Evolutionary conservation across 495 filamentous ascomycete species (phyloP), one percentile per base, ranked within the genome.

Genomic region (Evansstolkia leycettana): DNA sequence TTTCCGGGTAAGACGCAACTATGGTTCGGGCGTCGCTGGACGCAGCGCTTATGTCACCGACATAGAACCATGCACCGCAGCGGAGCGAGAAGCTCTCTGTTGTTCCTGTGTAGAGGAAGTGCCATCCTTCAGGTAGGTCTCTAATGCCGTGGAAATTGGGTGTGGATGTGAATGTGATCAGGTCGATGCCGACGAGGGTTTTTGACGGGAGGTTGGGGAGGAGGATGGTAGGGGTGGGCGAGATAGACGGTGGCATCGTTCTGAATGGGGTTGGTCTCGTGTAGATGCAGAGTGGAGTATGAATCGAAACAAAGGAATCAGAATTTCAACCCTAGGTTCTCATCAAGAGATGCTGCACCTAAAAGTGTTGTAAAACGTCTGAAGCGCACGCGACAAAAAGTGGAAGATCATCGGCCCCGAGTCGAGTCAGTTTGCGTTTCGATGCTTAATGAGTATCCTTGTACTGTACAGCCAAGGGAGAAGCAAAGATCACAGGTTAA

Each of bases 41-140:
- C 28, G 41, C 34, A 7, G 31, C 28, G 28, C 29, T 27, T 36
- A 52, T 36, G 42, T 64, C 54, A 5, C 55, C 54, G 26, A 81
- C 58, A 36, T 67, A 56, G 52, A 80, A 75, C 76, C 76, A 81
- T 26, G 65, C 63, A 7, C 76, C 76, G 40, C 73, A 65, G 9
- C 76, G 64, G 10, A 78, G 50, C 4, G 75, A 75, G 16, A 74
- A 52, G 10, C 66, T 68, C 17, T 66, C 54, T 29, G 66, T 73
- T 16, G 72, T 65, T 15, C 72, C 62, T 0, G 67, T 73, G 47
- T 78, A 81, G 12, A 76, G 51, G 42, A 79, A 78, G 41, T 81
- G 76, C 58, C 64, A 73, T 28, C 75, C 74, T 2, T 48, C 31
- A 1, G 76, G 67, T 8, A 80, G 34, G 39, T 73, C 61, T 37